A percentile compares a stretch with the other conserved stretches of the same genome.
These are phyloP conservation scores for Kwoniella europaea DNA, from an alignment of 768 basidiomycete species.

Conservation along the genomic window DNA sequence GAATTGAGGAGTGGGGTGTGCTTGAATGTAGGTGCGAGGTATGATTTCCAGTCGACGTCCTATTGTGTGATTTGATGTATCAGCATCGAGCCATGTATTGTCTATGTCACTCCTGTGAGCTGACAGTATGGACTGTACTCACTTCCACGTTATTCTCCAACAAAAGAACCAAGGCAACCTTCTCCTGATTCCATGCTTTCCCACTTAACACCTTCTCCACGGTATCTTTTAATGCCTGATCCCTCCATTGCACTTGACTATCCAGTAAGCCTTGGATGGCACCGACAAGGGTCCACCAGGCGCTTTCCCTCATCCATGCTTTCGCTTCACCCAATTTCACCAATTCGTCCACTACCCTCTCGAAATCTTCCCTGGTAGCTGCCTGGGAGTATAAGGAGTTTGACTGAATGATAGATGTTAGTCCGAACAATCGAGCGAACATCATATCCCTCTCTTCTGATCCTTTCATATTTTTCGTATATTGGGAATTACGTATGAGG, in stretches of 20 bases:
- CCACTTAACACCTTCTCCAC: slow-evolving; percentile 66
- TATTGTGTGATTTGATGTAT: slow-evolving; percentile 13
- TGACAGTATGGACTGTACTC: slow-evolving; percentile 16
- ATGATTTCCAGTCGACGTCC: slow-evolving; percentile 69
- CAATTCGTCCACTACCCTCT: slow-evolving; percentile 67
- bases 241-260: slow-evolving; percentile 73
- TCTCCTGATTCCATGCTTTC: slow-evolving; percentile 80
- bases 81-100: too few species aligned
- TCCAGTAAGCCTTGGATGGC: slow-evolving; percentile 68
- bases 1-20: slow-evolving; percentile 70
- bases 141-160: slow-evolving; percentile 68
- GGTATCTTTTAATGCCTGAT: slow-evolving; percentile 65
- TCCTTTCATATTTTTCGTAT: slow-evolving; percentile 76
- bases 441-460: slow-evolving; percentile 91
- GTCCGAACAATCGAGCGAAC: slow-evolving; percentile 90
- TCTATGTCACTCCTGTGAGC: neutral
- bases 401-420: slow-evolving; percentile 82
- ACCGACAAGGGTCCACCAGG: slow-evolving; percentile 78
- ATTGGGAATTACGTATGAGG: slow-evolving; percentile 72
- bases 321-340: slow-evolving; percentile 77
- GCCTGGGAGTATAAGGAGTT: slow-evolving; percentile 71
- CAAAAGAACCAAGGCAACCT: slow-evolving; percentile 76
- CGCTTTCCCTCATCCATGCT: slow-evolving; percentile 87
- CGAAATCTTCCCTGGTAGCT: slow-evolving; percentile 68
- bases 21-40: slow-evolving; percentile 77